Evolutionary conservation across 495 filamentous ascomycete species (phyloP), one percentile per base, ranked within the genome.

Genomic region (Penicillium ochrochloron): DNA sequence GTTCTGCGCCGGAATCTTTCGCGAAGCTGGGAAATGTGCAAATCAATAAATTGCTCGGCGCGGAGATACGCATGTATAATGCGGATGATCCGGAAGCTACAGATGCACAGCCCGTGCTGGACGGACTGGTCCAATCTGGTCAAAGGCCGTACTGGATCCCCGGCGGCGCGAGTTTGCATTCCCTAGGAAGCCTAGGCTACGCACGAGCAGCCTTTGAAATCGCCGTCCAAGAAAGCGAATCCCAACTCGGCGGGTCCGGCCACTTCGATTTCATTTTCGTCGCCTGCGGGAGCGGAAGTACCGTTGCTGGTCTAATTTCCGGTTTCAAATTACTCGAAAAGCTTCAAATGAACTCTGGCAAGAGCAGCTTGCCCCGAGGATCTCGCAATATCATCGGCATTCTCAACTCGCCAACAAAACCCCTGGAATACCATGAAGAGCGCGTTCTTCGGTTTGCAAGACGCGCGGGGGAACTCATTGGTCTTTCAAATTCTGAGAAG

Each of bases 191-290:
- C 17, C 19, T 80, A 48, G 78, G 78, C 29, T 81, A 80, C 62
- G 77, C 74, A 41, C 65, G 77, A 6, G 74, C 68, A 23, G 76
- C 77, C 14, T 72, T 80, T 46, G 78, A 81, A 65, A 77, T 81
- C 39, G 70, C 56, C 23, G 65, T 21, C 33, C 78, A 81, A 63
- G 78, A 81, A 51, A 27, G 42, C 31, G 63, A 62, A 39, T 17
- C 70, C 27, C 34, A 25, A 8, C 56, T 76, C 4, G 39, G 57
- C 7, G 74, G 70, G 4, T 66, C 63, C 0, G 68, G 70, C 0
- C 62, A 61, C 17, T 78, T 78, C 52, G 78, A 80, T 63, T 73
- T 72, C 41, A 58, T 81, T 12, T 78, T 81, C 60, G 78, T 78
- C 12, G 76, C 76, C 2, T 75, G 73, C 54, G 77, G 77, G 27